Evolutionary conservation across 768 basidiomycete species (phyloP).

Genomic region (Boletus vinaceobasis): DNA sequence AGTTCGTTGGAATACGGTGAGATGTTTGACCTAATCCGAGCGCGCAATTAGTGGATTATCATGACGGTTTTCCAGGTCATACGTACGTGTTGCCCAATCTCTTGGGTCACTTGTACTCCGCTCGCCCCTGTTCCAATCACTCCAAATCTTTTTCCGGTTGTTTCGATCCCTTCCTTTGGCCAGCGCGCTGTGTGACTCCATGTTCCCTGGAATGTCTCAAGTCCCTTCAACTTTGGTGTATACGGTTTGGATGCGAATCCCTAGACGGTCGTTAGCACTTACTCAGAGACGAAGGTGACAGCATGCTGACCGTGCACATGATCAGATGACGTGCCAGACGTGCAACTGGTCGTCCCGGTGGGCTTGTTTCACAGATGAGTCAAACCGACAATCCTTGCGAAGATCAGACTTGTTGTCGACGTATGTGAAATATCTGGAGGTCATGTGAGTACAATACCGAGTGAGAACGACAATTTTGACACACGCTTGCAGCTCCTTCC

Average conservation of each 20-base stretch:
- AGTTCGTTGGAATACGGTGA: slow-evolving; percentile 17
- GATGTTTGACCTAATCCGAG: slow-evolving; percentile 1
- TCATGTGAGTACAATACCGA: background rate
- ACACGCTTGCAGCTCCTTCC: slow-evolving; percentile 10
- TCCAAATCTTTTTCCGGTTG: slow-evolving; percentile 8
- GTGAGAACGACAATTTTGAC: background rate
- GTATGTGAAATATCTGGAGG: slow-evolving; percentile 14
- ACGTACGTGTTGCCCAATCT: slow-evolving; percentile 9
- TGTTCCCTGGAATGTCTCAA: slow-evolving; percentile 6
- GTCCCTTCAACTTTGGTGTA: slow-evolving; percentile 7
- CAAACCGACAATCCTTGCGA: slow-evolving; percentile 15
- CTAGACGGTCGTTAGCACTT: background rate
- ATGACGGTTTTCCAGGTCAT: background rate
- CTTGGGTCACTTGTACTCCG: slow-evolving; percentile 15
- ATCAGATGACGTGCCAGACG: slow-evolving; percentile 8
- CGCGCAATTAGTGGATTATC: background rate
- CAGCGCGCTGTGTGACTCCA: slow-evolving; percentile 9
- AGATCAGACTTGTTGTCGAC: slow-evolving; percentile 9
- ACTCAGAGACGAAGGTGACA: background rate
- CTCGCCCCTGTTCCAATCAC: slow-evolving; percentile 18
- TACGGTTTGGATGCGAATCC: slow-evolving; percentile 12
- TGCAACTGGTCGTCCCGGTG: slow-evolving; percentile 12
- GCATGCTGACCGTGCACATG: slow-evolving; percentile 7
- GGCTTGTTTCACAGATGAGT: slow-evolving; percentile 8
- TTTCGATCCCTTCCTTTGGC: slow-evolving; percentile 17